phyloP scores from a whole-genome alignment of 2,329 filamentous ascomycete species.

The Chaetoscypha palmicola region DNA sequence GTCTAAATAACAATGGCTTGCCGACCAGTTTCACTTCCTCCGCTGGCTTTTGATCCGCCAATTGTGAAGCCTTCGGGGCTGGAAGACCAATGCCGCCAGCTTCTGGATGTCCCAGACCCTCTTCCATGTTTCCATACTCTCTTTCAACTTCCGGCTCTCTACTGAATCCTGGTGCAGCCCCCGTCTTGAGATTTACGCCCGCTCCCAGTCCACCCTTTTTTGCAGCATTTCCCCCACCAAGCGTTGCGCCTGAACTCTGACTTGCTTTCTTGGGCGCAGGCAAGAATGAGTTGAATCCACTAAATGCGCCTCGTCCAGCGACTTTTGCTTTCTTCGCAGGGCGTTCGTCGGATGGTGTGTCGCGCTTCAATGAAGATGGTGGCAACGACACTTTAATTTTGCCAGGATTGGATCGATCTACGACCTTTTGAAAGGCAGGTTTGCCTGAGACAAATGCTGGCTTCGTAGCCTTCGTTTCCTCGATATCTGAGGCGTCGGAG shows the following conservation, averaged over 20 bases:
- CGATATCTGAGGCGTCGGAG: conserved; percentile 55
- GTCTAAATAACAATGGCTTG: conserved; percentile 82
- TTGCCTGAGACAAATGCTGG: conserved; percentile 37
- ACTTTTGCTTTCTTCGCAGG: conserved; percentile 66
- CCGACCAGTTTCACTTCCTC: conserved; percentile 63
- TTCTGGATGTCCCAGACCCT: conserved; percentile 23
- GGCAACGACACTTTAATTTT: conserved; percentile 81
- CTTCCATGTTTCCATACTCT: conserved; percentile 23
- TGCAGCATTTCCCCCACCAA: conserved; percentile 20
- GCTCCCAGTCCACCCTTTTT: conserved; percentile 35
- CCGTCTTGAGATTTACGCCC: conserved; percentile 72
- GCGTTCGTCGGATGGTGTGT: conserved; percentile 41
- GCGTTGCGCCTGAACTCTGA: conserved; percentile 36
- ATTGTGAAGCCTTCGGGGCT: conserved; percentile 44
- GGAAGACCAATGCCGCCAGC: conserved; percentile 32
- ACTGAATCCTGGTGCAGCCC: conserved; percentile 73
- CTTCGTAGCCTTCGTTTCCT: conserved; percentile 33
- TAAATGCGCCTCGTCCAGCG: conserved; percentile 53
- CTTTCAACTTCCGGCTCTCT: conserved; percentile 40
- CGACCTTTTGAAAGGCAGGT: conserved; percentile 67
- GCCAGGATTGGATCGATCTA: conserved; percentile 72
- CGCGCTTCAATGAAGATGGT: conserved; percentile 36
- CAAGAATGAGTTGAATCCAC: conserved; percentile 79
- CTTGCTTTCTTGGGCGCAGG: conserved; percentile 67
- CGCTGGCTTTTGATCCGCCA: conserved; percentile 48